Conservation (phyloP, 2,329 filamentous ascomycete genomes). For the Epichloe bromicola region DNA sequence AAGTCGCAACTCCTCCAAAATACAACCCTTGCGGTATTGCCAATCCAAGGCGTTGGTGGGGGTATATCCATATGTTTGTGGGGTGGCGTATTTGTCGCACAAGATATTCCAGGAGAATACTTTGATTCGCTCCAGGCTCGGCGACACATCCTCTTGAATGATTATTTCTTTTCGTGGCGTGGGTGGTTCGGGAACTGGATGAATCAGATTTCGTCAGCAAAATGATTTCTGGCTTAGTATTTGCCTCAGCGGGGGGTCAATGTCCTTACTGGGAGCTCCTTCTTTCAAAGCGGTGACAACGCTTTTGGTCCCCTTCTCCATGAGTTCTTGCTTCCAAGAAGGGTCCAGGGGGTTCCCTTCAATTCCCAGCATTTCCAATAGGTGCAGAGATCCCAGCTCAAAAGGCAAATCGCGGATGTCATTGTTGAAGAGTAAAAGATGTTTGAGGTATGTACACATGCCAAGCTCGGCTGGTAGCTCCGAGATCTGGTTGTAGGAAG, state of each 20-base stretch:
- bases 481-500: conserved; percentile 75
- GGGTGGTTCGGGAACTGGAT: conserved; percentile 62
- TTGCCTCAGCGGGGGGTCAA: conserved; percentile 7
- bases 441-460: conserved; percentile 88
- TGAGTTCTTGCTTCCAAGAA: conserved; percentile 65
- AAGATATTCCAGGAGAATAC: conserved; percentile 92
- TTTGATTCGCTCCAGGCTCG: conserved; percentile 57
- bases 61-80: conserved; percentile 78
- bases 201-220: conserved; percentile 11
- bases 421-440: conserved; percentile 83
- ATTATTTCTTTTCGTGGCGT: conserved; percentile 63
- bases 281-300: conserved; percentile 76
- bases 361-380: conserved; percentile 78
- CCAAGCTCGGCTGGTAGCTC: conserved; percentile 82
- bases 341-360: conserved; percentile 79
- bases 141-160: conserved; percentile 54
- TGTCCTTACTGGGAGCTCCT: conserved; percentile 60
- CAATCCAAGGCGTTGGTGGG: conserved; percentile 70
- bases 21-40: conserved; percentile 74
- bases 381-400: conserved; percentile 79
- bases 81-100: conserved; percentile 84
- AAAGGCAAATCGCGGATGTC: conserved; percentile 67
- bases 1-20: conserved; percentile 68
- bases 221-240: no score
- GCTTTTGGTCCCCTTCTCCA: conserved; percentile 76